Conservation (phyloP, 192 early-diverging fungal species). For the Coemansia sp. region DNA sequence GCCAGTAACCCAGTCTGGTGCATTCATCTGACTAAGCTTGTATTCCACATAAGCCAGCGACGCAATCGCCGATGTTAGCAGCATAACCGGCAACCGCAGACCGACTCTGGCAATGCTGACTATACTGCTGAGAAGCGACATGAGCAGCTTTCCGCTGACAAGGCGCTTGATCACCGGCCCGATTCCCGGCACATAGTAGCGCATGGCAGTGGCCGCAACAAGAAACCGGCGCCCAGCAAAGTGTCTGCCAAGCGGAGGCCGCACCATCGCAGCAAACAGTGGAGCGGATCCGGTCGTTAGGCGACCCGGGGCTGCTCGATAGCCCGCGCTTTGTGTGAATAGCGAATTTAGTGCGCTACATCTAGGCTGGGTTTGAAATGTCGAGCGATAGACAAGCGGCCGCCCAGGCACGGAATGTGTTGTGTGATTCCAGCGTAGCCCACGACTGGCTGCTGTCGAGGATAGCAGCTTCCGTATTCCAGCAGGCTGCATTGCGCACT, state of each 20-base stretch:
- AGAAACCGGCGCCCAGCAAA: constrained; percentile 34
- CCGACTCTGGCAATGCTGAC: constrained; percentile 14
- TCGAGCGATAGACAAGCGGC: neutral
- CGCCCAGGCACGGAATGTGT: neutral
- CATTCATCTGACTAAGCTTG: constrained; percentile 48
- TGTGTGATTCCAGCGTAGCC: neutral
- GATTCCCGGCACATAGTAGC: constrained; percentile 37
- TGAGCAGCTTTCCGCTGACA: constrained; percentile 21
- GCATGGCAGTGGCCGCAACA: constrained; percentile 35
- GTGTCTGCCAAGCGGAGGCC: constrained; percentile 12
- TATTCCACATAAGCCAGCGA: constrained; percentile 51
- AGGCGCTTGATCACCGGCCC: constrained; percentile 27
- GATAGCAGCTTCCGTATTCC: constrained; percentile 11
- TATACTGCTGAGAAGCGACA: constrained; percentile 31
- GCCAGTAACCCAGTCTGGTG: constrained; percentile 46
- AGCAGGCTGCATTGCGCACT: constrained; percentile 18
- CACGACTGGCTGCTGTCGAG: neutral
- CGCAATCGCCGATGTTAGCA: constrained; percentile 45
- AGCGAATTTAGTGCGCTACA: neutral
- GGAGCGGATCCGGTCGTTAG: neutral
- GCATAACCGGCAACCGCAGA: constrained; percentile 42
- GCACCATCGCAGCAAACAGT: constrained; percentile 4
- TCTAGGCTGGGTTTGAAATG: constrained; percentile 2
- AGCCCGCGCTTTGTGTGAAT: constrained; percentile 10
- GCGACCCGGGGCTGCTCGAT: constrained; percentile 1